Base-by-base conservation (phyloP, 306 rosid species). In the Abrus pulchellus region DNA sequence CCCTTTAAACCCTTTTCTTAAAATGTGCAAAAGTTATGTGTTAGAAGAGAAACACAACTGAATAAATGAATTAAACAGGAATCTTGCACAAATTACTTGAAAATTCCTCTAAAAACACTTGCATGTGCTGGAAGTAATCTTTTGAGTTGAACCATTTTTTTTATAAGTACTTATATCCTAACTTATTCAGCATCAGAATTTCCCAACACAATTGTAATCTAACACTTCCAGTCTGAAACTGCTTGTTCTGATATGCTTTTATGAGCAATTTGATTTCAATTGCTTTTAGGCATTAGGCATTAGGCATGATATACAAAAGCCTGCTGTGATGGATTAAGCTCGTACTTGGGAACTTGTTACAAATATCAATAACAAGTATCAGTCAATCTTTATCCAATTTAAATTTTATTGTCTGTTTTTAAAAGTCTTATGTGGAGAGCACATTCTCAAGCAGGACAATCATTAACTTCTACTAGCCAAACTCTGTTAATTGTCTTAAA, bases 161-260 rank as follows among this genome's bases (percentile, higher is more conserved):
- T n/a, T 65, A 5, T 5, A 8, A 73, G 69, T 72, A 49, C 60
- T 48, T 77, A 44, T 71, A 41, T 33, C 14, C 32, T 11, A 53
- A 71, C 36, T 66, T 63, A 32, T 48, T 33, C 7, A 7, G 62
- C 10, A 52, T 48, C 30, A 62, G 59, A 47, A 57, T 32, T 62
- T 41, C 43, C 3, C 57, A 27, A 12, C 53, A 5, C 27, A 10
- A 40, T 10, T 62, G 13, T 64, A 38, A 41, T 10, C 44, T 10
- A n/a, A 74, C 72, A 55, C 41, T 50, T 28, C 38, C 44, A 47
- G 57, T 68, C 27, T 44, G 67, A 71, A 54, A 27, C 32, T 80
- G 40, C 47, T 70, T 12, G 20, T 71, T 76, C 57, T 65, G 55
- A 69, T 70, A 45, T 45, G 5, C 66, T 78, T 69, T 69, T 76